Evolutionary conservation across 495 filamentous ascomycete genomes (phyloP), one percentile per base, ranked within the genome.

Genomic region (Sporormia fimetaria): DNA sequence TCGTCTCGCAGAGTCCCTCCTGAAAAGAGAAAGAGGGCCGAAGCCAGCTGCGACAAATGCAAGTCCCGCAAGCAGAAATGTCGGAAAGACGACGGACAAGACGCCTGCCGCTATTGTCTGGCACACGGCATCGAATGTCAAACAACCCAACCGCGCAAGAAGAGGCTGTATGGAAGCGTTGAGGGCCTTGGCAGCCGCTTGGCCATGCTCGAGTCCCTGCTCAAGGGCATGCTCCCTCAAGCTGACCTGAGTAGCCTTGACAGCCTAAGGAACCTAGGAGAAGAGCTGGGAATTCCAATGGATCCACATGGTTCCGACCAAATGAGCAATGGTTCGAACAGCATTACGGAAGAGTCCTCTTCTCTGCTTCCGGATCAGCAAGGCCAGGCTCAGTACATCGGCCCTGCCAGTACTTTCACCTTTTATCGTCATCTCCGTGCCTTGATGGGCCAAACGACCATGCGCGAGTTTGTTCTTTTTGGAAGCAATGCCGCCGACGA

Each of bases 81-180:
- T 39, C 55, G 61, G 21, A 61, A 57, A n/a, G 33, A 49, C n/a
- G 41, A 51, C 11, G 38, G 44, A 26, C 52, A 54, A n/a, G 50
- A 57, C 7, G 46, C 60, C 6, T 69, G 66, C 45, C 58, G 58
- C 34, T 58, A 59, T 33, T 69, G 66, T 38, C 24, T 57, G 32
- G 54, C 62, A 29, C 58, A 58, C 16, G 55, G 59, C n/a, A 57
- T 65, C 25, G 57, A 55, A 24, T 70, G 67, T 42, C 57, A 62
- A 29, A 66, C 64, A 10, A 66, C 63, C 0, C 52, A 68, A 44
- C 65, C 64, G 16, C 60, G 67, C 10, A 70, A 70, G 51, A 63
- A 63, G 33, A 52, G 66, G 33, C 60, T 70, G 14, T 68, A 68
- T 33, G 67, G 67, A 8, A 70, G 67, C 45, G 65, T 70, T n/a